Evolutionary conservation across 176 grass and related monocot genomes (phyloP).

Genomic region (Hyparrhenia diplandra): DNA sequence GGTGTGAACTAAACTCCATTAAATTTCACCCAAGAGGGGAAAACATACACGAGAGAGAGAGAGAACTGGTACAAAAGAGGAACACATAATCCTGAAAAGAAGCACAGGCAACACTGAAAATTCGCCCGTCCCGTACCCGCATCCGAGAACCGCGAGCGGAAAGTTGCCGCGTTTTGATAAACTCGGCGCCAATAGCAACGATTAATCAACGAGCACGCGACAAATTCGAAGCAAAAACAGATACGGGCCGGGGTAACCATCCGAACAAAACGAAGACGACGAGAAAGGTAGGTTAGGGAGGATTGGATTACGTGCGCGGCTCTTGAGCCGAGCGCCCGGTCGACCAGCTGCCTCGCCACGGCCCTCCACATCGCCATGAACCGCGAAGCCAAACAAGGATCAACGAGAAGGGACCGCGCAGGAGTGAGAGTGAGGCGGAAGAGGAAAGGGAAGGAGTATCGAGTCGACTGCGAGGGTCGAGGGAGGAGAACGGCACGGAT

Average conservation of each 20-base stretch:
- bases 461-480: neutral
- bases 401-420: neutral
- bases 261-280: neutral
- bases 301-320: constrained; percentile 18
- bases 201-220: neutral
- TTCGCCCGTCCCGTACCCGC: too few species aligned
- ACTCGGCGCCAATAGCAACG: neutral
- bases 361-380: constrained; percentile 53
- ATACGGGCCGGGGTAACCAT: neutral
- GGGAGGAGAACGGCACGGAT: neutral
- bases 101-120: neutral
- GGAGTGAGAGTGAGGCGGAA: neutral
- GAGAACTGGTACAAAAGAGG: neutral
- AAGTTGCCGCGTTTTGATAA: neutral
- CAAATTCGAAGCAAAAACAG: neutral
- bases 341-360: constrained; percentile 28
- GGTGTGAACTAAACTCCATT: neutral
- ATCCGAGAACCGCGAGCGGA: neutral
- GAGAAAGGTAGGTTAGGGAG: neutral
- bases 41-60: neutral
- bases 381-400: neutral
- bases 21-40: neutral
- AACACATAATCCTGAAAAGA: neutral
- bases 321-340: constrained; percentile 26
- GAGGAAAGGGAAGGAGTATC: neutral